Evolutionary conservation across 2,329 filamentous ascomycete genomes (phyloP).

Genomic region (Colletotrichum sp.): DNA sequence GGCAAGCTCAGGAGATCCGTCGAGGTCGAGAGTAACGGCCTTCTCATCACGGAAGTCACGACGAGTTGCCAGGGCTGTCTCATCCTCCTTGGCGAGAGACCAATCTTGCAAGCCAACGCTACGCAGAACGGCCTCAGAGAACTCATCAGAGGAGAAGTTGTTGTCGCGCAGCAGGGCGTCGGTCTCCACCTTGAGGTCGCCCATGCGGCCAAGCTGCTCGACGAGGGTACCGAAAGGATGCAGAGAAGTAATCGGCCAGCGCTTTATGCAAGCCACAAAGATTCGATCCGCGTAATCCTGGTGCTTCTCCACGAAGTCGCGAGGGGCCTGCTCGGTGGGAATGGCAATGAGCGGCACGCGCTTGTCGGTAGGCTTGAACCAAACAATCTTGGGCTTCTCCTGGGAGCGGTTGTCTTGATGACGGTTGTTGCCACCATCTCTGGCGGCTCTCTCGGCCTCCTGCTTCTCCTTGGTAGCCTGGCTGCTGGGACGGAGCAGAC

Average conservation of each 20-base stretch:
- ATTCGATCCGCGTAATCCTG: constrained; percentile 97
- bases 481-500: constrained; percentile 91
- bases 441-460: constrained; percentile 91
- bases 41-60: constrained; percentile 90
- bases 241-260: constrained; percentile 99
- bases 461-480: constrained; percentile 99
- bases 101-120: constrained; percentile 93
- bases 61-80: constrained; percentile 73
- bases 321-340: constrained; percentile 94
- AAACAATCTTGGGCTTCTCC: constrained; percentile 99
- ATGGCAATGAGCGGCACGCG: constrained; percentile 97
- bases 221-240: constrained; percentile 98
- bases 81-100: constrained; percentile 84
- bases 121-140: constrained; percentile 93
- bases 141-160: constrained; percentile 97
- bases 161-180: constrained; percentile 97
- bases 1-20: constrained; percentile 85
- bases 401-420: constrained; percentile 83
- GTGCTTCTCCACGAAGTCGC: constrained; percentile 98
- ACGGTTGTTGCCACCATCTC: constrained; percentile 76
- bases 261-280: constrained; percentile 98
- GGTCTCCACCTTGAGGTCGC: constrained; percentile 95
- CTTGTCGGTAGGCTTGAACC: constrained; percentile 99
- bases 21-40: constrained; percentile 91
- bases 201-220: constrained; percentile 96